phyloP scores from a whole-genome alignment of 1,139 yeast genomes.

The Scheffersomyces quercinus region DNA sequence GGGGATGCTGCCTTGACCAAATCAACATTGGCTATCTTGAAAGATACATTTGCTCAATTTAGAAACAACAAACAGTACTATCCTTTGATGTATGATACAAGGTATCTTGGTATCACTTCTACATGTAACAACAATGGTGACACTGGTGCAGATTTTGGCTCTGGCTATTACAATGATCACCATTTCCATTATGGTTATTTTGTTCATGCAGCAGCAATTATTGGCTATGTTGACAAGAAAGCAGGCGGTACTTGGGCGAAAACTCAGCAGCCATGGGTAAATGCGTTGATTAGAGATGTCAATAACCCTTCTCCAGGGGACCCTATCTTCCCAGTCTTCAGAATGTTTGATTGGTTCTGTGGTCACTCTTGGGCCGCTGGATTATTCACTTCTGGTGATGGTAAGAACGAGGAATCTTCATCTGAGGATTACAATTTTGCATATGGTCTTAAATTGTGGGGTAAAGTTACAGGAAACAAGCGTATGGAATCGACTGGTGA shows the following conservation, averaged over 20 bases:
- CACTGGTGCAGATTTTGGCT: conserved; percentile 47
- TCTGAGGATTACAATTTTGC: conserved; percentile 82
- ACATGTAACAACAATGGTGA: conserved; percentile 55
- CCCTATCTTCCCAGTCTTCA: conserved; percentile 70
- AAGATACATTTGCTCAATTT: conserved; percentile 54
- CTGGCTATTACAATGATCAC: conserved; percentile 71
- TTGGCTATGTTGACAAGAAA: conserved; percentile 65
- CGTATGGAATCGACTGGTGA: conserved; percentile 77
- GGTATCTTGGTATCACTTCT: conserved; percentile 68
- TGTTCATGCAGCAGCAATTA: conserved; percentile 75
- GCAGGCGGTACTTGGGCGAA: conserved; percentile 67
- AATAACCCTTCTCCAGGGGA: conserved; percentile 70
- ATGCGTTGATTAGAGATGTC: conserved; percentile 67
- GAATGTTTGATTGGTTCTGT: conserved; percentile 77
- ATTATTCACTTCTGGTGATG: conserved; percentile 66
- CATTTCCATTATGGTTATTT: conserved; percentile 83
- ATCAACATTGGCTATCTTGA: conserved; percentile 48
- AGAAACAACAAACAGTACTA: conserved; percentile 50
- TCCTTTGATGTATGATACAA: conserved; percentile 71
- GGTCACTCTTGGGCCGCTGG: conserved; percentile 92
- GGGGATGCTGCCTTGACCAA: conserved; percentile 52
- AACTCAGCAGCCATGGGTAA: conserved; percentile 66
- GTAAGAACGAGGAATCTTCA: conserved; percentile 77
- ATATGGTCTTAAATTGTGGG: conserved; percentile 84
- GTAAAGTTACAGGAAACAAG: conserved; percentile 63